Evolutionary conservation across 768 basidiomycete genomes (phyloP).

Genomic region (Amanita phalloides): DNA sequence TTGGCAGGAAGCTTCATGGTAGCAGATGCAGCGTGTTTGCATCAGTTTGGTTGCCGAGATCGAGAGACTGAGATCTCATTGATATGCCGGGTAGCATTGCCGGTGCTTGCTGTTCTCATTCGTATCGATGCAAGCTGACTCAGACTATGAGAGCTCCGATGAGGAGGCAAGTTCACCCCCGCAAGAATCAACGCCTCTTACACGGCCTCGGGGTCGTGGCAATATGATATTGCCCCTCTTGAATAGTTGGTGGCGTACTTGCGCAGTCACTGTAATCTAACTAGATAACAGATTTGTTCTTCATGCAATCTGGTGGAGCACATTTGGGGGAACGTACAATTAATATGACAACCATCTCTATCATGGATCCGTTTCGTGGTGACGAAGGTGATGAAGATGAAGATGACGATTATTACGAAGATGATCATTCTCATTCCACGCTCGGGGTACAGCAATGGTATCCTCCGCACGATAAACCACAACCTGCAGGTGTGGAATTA

Average conservation of each 20-base stretch:
- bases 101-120: neutral
- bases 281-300: slow-evolving; percentile 19
- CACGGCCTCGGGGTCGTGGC: neutral
- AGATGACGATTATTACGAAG: slow-evolving; percentile 25
- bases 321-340: slow-evolving; percentile 9
- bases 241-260: slow-evolving; percentile 11
- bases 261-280: neutral
- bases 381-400: slow-evolving; percentile 6
- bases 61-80: neutral
- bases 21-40: neutral
- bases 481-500: slow-evolving; percentile 51
- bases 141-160: slow-evolving; percentile 12
- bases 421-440: slow-evolving; percentile 26
- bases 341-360: slow-evolving; percentile 18
- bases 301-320: slow-evolving; percentile 18
- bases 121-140: slow-evolving; percentile 13
- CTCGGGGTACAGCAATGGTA: slow-evolving; percentile 22
- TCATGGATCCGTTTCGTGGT: slow-evolving; percentile 18
- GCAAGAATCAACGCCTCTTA: neutral
- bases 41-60: neutral
- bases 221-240: slow-evolving; percentile 17
- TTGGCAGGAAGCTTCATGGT: neutral
- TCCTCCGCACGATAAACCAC: slow-evolving; percentile 35
- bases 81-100: neutral
- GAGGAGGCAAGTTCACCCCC: slow-evolving; percentile 8